Percentiles rank a stretch among this genome's conserved stretches.
phyloP scores from a whole-genome alignment of 2,329 filamentous ascomycete genomes.

The Sporothrix mexicana region DNA sequence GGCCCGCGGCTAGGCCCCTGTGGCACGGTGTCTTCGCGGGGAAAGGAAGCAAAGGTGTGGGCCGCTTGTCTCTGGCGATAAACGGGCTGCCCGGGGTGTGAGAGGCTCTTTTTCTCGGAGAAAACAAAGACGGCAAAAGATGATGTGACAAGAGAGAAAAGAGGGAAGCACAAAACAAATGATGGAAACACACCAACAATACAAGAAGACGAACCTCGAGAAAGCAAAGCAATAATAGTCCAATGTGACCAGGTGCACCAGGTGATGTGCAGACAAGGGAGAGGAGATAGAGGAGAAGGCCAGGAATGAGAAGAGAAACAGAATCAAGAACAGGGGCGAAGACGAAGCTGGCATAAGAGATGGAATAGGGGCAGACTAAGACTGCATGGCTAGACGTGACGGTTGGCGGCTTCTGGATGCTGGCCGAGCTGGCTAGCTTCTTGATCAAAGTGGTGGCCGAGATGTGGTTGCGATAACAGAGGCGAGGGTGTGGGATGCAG shows the following conservation, averaged over 20 bases:
- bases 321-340: neutral
- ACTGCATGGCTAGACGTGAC: slow-evolving; percentile 25
- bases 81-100: slow-evolving; percentile 15
- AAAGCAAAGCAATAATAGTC: neutral
- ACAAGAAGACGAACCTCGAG: neutral
- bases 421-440: slow-evolving; percentile 6
- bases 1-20: slow-evolving; percentile 25
- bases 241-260: slow-evolving; percentile 17
- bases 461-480: slow-evolving; percentile 20
- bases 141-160: neutral
- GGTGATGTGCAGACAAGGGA: slow-evolving; percentile 11
- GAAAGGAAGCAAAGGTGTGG: slow-evolving; percentile 10
- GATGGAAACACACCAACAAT: neutral
- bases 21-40: slow-evolving; percentile 16
- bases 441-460: neutral
- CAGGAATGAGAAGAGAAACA: neutral
- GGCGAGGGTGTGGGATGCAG: neutral
- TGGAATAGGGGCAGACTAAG: neutral
- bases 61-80: slow-evolving; percentile 15
- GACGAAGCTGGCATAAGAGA: neutral
- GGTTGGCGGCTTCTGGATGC: neutral
- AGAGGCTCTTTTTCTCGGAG: slow-evolving; percentile 9
- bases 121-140: neutral
- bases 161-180: slow-evolving; percentile 11
- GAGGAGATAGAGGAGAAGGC: neutral